Conservation (phyloP, 331 rosid genomes). For the Quercus tomentella region DNA sequence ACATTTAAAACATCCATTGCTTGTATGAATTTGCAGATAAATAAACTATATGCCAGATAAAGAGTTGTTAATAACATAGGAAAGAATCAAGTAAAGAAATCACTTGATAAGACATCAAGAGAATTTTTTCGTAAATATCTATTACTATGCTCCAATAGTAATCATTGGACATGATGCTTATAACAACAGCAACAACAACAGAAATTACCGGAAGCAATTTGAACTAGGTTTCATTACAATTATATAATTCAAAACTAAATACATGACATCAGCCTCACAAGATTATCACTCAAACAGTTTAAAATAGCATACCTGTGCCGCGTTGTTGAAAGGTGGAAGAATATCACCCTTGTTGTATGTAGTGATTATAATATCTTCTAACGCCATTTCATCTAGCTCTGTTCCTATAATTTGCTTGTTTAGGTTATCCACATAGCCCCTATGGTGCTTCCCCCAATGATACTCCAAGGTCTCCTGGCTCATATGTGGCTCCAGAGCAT, state of each 20-base stretch:
- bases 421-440: slow-evolving; percentile 75
- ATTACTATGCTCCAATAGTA: not conserved
- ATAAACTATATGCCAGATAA: not conserved
- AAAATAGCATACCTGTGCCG: slow-evolving; percentile 64
- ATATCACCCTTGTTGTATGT: slow-evolving; percentile 72
- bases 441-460: slow-evolving; percentile 98
- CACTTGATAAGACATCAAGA: not conserved
- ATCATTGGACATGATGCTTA: not conserved
- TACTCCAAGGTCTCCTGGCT: slow-evolving; percentile 71
- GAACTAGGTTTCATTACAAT: not conserved
- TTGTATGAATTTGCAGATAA: not conserved
- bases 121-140: not conserved
- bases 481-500: slow-evolving; percentile 89
- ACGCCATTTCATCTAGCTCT: slow-evolving; percentile 53
- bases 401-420: slow-evolving; percentile 77
- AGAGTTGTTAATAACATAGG: not conserved
- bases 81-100: not conserved
- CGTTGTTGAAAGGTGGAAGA: slow-evolving; percentile 85
- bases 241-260: not conserved
- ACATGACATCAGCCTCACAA: slow-evolving; percentile 3
- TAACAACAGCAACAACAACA: not conserved
- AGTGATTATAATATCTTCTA: slow-evolving; percentile 49
- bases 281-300: not conserved
- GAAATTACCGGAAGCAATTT: not conserved
- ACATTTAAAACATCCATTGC: not conserved